These are phyloP conservation scores for Linnemannia hyalina DNA, from an alignment of 192 early-diverging fungal genomes.

Conservation along the genomic window DNA sequence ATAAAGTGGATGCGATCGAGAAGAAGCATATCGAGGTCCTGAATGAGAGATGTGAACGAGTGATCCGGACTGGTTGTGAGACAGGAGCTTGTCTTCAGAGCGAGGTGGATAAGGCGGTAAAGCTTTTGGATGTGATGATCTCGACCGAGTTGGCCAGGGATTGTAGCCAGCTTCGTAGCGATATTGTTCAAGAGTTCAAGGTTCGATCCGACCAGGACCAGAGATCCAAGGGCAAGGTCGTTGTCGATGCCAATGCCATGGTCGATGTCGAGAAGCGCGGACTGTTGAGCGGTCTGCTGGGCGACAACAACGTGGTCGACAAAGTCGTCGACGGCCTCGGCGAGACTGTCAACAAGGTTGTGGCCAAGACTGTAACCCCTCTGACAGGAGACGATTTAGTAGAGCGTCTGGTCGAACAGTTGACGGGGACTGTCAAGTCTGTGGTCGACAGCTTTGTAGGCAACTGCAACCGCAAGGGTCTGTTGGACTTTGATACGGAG, in stretches of 20 bases:
- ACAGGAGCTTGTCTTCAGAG: conserved; percentile 1
- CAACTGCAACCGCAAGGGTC: conserved; percentile 23
- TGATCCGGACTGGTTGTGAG: neutral
- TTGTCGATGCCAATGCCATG: neutral
- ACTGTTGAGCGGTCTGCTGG: conserved; percentile 1
- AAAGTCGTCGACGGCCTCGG: conserved; percentile 4
- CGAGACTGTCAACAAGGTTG: conserved; percentile 1
- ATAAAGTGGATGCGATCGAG: neutral
- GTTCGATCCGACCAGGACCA: neutral
- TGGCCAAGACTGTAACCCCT: neutral
- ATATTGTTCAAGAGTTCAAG: conserved; percentile 11
- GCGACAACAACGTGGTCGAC: neutral
- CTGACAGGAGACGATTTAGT: conserved; percentile 3
- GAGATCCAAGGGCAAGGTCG: neutral
- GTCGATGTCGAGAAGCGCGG: conserved; percentile 22
- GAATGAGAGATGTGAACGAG: neutral
- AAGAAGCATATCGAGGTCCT: neutral
- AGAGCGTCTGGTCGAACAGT: neutral
- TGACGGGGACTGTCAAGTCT: conserved; percentile 9
- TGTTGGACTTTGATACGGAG: conserved; percentile 30
- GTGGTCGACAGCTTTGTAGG: conserved; percentile 30
- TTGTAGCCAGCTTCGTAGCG: neutral
- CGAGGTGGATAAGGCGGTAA: conserved; percentile 8
- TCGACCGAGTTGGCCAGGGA: conserved; percentile 21
- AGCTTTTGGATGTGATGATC: conserved; percentile 24